A percentile compares a stretch with the other conserved stretches of the same genome.
Evolutionary conservation across 2,329 filamentous ascomycete genomes (phyloP).

Genomic region (Purpureocillium takamizusanense): DNA sequence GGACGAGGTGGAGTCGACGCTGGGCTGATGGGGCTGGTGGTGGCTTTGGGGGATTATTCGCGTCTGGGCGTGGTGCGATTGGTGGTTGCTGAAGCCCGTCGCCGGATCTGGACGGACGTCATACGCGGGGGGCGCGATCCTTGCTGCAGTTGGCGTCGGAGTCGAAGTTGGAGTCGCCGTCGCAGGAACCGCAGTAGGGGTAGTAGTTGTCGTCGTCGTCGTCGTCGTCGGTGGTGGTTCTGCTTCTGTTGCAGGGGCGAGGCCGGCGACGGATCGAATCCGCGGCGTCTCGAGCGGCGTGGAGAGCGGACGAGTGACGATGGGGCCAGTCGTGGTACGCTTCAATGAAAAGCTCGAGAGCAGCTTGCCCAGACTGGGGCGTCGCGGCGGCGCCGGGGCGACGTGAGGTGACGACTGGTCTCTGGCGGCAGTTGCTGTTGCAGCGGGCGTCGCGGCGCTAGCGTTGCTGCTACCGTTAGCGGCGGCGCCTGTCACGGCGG

Average conservation of each 20-base stretch:
- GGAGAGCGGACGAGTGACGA: too few species aligned
- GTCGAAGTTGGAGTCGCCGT: too few species aligned
- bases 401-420: not conserved
- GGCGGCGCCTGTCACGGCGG: not conserved
- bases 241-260: constrained; percentile 5
- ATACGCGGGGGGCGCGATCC: constrained; percentile 1
- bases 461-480: not conserved
- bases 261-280: too few species aligned
- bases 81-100: too few species aligned
- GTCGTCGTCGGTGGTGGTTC: constrained; percentile 20
- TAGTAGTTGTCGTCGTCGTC: constrained; percentile 25
- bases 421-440: constrained; percentile 1
- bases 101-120: constrained; percentile 10
- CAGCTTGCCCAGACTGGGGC: constrained; percentile 8
- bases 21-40: not conserved
- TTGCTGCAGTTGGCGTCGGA: constrained; percentile 28
- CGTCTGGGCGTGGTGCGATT: not conserved
- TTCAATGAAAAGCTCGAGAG: constrained; percentile 6
- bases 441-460: constrained; percentile 2
- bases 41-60: not conserved
- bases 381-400: constrained; percentile 1
- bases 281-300: too few species aligned
- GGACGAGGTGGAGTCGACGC: constrained; percentile 2
- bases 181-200: too few species aligned
- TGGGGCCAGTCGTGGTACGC: not conserved